These are phyloP conservation scores for Microglena sp. DNA, from an alignment of 139 green algal genomes.

Conservation along the genomic window DNA sequence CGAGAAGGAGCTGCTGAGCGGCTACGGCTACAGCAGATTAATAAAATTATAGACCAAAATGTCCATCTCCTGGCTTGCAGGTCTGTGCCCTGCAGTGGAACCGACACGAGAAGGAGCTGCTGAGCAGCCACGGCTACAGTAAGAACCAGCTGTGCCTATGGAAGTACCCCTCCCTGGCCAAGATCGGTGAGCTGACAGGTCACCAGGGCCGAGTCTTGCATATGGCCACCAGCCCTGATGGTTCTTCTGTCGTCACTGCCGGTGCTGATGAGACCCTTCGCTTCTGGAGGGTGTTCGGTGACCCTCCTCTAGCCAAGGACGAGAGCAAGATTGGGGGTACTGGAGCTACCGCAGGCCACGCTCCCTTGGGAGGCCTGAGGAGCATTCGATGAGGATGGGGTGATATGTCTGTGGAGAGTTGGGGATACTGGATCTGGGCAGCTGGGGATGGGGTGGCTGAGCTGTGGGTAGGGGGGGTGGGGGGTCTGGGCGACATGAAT, in stretches of 20 bases:
- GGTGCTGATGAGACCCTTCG: slow-evolving; percentile 87
- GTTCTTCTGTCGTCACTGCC: slow-evolving; percentile 64
- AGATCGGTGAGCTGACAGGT: slow-evolving; percentile 84
- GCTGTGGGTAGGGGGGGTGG: not conserved
- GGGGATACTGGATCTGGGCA: too few relatives aligned
- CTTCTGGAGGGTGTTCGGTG: slow-evolving; percentile 91
- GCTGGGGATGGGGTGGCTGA: too few relatives aligned
- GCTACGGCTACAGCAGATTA: slow-evolving; percentile 94
- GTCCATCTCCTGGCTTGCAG: too few relatives aligned
- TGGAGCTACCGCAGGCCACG: not conserved
- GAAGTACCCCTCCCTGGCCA: slow-evolving; percentile 76
- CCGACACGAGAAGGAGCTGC: slow-evolving; percentile 94
- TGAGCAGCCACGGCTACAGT: slow-evolving; percentile 93
- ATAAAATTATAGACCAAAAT: too few relatives aligned
- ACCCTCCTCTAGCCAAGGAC: slow-evolving; percentile 22
- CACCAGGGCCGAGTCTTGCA: slow-evolving; percentile 89
- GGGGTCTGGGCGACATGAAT: too few relatives aligned
- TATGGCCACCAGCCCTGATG: slow-evolving; percentile 87
- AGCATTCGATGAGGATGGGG: slow-evolving; percentile 30
- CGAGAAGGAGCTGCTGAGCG: slow-evolving; percentile 92
- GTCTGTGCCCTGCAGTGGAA: slow-evolving; percentile 95
- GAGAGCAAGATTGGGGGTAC: slow-evolving; percentile 5
- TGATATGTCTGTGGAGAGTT: too few relatives aligned
- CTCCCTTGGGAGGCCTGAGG: slow-evolving; percentile 21
- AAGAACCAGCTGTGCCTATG: slow-evolving; percentile 95